Base-by-base conservation (phyloP, 176 grass and related monocot species). In the Paspalum vaginatum region DNA sequence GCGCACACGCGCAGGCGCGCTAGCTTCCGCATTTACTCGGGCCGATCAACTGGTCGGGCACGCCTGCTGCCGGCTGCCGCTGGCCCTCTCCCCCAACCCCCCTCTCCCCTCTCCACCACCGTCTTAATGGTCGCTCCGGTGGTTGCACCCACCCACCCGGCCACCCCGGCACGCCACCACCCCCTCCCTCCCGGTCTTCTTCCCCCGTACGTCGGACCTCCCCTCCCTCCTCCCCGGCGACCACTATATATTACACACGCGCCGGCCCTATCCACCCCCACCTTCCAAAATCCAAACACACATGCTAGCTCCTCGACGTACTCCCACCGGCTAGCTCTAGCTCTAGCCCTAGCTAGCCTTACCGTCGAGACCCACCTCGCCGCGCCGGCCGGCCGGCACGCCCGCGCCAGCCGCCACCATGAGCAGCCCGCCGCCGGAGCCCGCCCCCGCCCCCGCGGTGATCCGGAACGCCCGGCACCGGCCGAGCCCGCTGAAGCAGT, bases 111-210 rank as follows among this genome's bases (percentile, higher is more conserved):
- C 5, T 9, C 9, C 14, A 18, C 59, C 60, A 38, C 87, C 55
- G 76, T 76, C 64, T 89, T 85, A 85, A 89, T 85, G 87, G 88
- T 91, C 24, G 82, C 81, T 89, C 79, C 27, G 83, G 90, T 97
- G 47, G 93, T 97, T 97, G 90, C 90, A 93, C 87, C 54, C 80
- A 93, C 87, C 94, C 63, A 77, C 86, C 80, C 73, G 0, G 11
- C 74, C 82, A 61, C 69, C 68, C 78, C 52, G 9, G 42, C 40
- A 7, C 62, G 46, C 21, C 32, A 14, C 1, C 22, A 49, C 5
- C 8, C 7, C 16, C 58, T 8, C 53, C 56, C 58, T 65, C 26
- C 40, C 7, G 57, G 41, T 13, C n/a, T 18, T 10, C 11, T 20
- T 55, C 5, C 9, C 12, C 57, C 57, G 22, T 21, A 25, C 57